A percentile compares a stretch with the other conserved stretches of the same genome.
Conservation (phyloP, 1,139 yeast species). For the Pichia sorboxylosa region DNA sequence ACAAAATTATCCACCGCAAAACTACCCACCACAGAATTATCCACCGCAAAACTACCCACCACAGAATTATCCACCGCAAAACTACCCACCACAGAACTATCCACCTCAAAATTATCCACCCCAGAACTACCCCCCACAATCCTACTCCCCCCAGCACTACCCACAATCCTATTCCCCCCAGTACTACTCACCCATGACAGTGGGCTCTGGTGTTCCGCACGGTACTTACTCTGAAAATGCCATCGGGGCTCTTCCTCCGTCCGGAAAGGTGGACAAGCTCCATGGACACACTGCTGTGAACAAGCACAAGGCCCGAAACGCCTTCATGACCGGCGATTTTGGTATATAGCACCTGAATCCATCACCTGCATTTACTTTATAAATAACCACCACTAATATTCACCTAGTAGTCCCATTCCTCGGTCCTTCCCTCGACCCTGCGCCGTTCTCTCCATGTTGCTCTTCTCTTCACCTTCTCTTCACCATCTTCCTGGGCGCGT, state of each 20-base stretch:
- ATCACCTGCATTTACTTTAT: no score
- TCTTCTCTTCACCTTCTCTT: no score
- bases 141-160: no score
- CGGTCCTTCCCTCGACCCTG: no score
- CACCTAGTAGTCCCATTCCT: no score
- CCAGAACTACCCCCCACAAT: slow-evolving; percentile 3
- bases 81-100: not conserved
- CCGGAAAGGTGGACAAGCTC: slow-evolving; percentile 15
- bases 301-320: slow-evolving; percentile 21
- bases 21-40: slow-evolving; percentile 2
- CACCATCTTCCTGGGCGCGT: no score
- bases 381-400: no score
- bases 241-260: slow-evolving; percentile 20
- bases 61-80: not conserved
- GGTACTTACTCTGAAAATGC: slow-evolving; percentile 12
- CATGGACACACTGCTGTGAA: slow-evolving; percentile 17
- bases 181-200: slow-evolving; percentile 2
- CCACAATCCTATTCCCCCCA: not conserved
- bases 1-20: no score
- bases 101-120: slow-evolving; percentile 3
- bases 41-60: slow-evolving; percentile 4
- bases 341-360: slow-evolving; percentile 16
- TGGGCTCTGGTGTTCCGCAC: not conserved
- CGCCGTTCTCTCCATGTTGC: no score
- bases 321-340: slow-evolving; percentile 23